Conservation (phyloP, 2,329 filamentous ascomycete species). For the Sclerotinia spermophila region DNA sequence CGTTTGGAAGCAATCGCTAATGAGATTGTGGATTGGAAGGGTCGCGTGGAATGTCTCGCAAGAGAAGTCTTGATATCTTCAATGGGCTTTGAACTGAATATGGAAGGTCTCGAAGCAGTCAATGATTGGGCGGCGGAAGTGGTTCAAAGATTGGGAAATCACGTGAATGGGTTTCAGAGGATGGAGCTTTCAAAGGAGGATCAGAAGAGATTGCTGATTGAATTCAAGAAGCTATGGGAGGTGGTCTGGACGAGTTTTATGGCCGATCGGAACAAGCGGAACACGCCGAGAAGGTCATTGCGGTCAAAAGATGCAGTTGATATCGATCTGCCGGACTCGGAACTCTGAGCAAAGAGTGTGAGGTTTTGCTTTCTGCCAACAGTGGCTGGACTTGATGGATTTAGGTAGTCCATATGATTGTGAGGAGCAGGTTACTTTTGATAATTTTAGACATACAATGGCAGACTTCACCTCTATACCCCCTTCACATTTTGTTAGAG, state of each 20-base stretch:
- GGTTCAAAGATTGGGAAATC: constrained; percentile 21
- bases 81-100: constrained; percentile 12
- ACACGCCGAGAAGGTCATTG: constrained; percentile 6
- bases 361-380: not conserved
- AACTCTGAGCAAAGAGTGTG: not conserved
- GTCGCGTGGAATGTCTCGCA: constrained; percentile 21
- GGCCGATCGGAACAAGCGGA: constrained; percentile 11
- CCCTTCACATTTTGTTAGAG: not conserved
- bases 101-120: constrained; percentile 17
- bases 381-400: not conserved
- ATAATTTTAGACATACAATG: not conserved
- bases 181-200: constrained; percentile 22
- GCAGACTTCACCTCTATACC: not conserved
- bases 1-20: constrained; percentile 17
- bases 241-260: constrained; percentile 21
- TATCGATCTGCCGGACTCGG: not conserved
- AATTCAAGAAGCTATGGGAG: constrained; percentile 28
- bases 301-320: constrained; percentile 3
- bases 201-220: constrained; percentile 21
- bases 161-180: constrained; percentile 21
- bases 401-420: not conserved
- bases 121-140: constrained; percentile 23
- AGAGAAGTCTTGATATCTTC: constrained; percentile 20
- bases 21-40: constrained; percentile 23
- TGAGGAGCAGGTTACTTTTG: not conserved